phyloP scores from a whole-genome alignment of 202 grass and related monocot species.

The Elaeis oleifera region DNA sequence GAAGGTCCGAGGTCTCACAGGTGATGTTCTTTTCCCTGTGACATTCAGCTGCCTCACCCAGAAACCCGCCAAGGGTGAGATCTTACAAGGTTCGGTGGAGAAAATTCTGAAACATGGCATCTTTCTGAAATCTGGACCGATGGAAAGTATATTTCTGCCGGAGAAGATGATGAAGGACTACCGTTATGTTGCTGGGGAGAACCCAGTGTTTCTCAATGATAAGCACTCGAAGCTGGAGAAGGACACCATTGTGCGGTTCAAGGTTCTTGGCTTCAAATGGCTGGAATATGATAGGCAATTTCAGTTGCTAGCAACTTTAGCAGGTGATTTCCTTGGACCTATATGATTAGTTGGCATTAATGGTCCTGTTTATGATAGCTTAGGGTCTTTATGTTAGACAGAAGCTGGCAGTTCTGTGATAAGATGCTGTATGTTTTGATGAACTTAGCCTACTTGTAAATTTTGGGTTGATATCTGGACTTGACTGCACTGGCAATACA shows the following conservation, averaged over 20 bases:
- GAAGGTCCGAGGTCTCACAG: slow-evolving; percentile 52
- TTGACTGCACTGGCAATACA: no score
- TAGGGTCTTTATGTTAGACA: no score
- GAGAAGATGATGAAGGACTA: slow-evolving; percentile 56
- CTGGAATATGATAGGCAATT: slow-evolving; percentile 75
- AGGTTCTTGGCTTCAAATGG: slow-evolving; percentile 67
- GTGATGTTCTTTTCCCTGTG: slow-evolving; percentile 71
- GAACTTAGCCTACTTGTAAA: no score
- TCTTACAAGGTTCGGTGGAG: slow-evolving; percentile 50
- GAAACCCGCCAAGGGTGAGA: slow-evolving; percentile 72
- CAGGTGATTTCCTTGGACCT: slow-evolving; percentile 76
- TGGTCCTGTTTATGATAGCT: no score
- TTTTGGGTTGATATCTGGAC: no score
- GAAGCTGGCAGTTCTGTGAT: no score
- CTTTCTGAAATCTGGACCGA: slow-evolving; percentile 71
- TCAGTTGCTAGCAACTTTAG: slow-evolving; percentile 63
- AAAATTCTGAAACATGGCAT: slow-evolving; percentile 72
- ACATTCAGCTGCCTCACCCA: slow-evolving; percentile 61
- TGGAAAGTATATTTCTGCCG: slow-evolving; percentile 59
- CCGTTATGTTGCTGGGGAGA: slow-evolving; percentile 71
- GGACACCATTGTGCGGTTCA: slow-evolving; percentile 56
- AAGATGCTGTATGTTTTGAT: no score
- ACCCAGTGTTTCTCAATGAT: slow-evolving; percentile 50
- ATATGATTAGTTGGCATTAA: slow-evolving; percentile 19
- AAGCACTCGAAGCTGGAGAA: slow-evolving; percentile 69